Evolutionary conservation across 1,284 basidiomycete species (phyloP), one percentile per base, ranked within the genome.

Genomic region (Ganoderma meredithae): DNA sequence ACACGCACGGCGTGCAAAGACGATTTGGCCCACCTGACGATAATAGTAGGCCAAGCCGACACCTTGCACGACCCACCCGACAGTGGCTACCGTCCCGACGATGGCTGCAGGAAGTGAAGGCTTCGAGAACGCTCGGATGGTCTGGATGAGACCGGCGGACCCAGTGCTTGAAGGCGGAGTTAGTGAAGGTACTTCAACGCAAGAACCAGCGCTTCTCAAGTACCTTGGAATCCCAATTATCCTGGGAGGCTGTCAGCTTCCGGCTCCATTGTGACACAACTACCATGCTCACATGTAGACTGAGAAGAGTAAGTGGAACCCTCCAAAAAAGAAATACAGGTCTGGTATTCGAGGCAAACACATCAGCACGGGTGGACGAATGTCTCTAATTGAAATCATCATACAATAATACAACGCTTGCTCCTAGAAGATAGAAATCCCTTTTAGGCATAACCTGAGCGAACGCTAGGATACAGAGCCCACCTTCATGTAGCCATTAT

Each of bases 401-500:
- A 79, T 81, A 91, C 92, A 95, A 79, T 92, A 95, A 81, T 95
- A 94, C 76, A 95, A 80, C 5, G 93, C 87, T 88, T 95, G 93
- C 82, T 95, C 93, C 93, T 95, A 75, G 17, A 33, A 33, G 61
- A 19, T 59, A 73, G 67, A 77, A 47, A 22, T 17, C 13, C 13
- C 3, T 8, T 15, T 47, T 49, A 36, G 25, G 22, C 5, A 53
- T 12, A 59, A 47, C 63, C 66, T 64, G 69, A 60, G 10, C 39
- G 69, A 67, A 63, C 49, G 60, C 65, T 15, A 40, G 70, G 60
- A 58, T 44, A 61, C 62, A 31, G 64, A 71, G 79, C 83, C 79
- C 78, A 92, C 95, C 86, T 98, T 97, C 91, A 96, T 95, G 83
- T 96, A 96, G 60, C 94, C 97, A 75, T 97, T 97, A 85, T 99